Evolutionary conservation across 345 rosid species (phyloP), one percentile per base, ranked within the genome.

Genomic region (Raphanus raphanistrum): DNA sequence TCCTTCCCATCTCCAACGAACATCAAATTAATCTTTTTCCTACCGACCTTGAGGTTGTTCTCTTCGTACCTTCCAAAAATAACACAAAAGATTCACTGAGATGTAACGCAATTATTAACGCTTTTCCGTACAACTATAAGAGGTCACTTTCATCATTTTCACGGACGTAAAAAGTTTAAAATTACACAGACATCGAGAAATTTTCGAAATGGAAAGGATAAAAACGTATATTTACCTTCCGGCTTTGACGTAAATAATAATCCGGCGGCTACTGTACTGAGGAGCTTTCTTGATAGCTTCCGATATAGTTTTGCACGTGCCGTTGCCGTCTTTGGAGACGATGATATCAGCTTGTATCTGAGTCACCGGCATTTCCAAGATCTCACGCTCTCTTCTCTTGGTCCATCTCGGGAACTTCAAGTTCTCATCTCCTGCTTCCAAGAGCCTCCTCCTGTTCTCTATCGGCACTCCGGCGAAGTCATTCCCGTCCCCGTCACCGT

Each of bases 251-350:
- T 91, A 91, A 68, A 95, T 95, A 33, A 95, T 83, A 35, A 80
- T 84, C 66, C 99, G 92, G 77, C 91, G 90, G 27, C 28, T 65
- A 41, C 93, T 91, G 50, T 82, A 54, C 79, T 91, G 89, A 35
- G 98, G 97, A 73, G 88, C 96, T 77, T 83, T 89, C 83, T 95
- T 95, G 72, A 95, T 91, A 54, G 99, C 99, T 79, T 90, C 97
- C 21, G 88, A 26, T 32, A 95, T 89, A 67, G 97, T 95, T 82
- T 87, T 91, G 71, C 75, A 82, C 68, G 96, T 92, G 16, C 98
- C 99, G 77, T 83, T 92, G 8, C 97, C 99, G 69, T 86, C 94
- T 41, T 83, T 62, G 7, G 99, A 93, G 28, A 95, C 99, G 64
- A 89, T 74, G 5, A 95, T 88, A 76, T 95, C 96, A 58, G 98